phyloP scores from a whole-genome alignment of 306 rosid genomes.

The peach (Prunus persica) region DNA sequence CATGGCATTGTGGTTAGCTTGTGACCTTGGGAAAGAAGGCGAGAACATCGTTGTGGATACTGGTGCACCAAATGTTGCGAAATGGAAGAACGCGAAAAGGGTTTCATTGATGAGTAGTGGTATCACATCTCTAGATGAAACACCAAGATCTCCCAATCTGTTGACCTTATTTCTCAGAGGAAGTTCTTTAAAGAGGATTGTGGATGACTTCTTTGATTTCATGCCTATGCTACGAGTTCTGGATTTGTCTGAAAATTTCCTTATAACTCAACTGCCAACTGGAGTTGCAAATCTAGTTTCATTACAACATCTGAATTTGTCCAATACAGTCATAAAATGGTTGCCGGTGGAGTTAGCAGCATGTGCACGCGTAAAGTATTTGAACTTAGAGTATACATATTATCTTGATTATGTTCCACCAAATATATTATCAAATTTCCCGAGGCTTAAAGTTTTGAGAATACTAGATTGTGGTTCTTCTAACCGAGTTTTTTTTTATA shows the following conservation, averaged over 20 bases:
- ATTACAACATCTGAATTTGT: constrained; percentile 6
- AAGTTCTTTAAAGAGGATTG: background rate
- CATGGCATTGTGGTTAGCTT: background rate
- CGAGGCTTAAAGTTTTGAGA: too few relatives aligned
- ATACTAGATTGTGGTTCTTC: too few relatives aligned
- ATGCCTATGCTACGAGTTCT: background rate
- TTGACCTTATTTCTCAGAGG: background rate
- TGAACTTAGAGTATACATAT: background rate
- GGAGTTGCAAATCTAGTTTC: background rate
- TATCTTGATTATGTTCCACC: too few relatives aligned
- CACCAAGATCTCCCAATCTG: background rate
- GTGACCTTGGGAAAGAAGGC: too few relatives aligned
- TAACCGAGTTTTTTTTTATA: too few relatives aligned
- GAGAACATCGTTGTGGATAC: too few relatives aligned
- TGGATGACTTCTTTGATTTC: background rate
- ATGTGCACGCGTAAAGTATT: background rate
- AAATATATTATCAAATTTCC: too few relatives aligned
- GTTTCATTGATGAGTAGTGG: background rate
- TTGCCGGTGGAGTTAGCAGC: constrained; percentile 5
- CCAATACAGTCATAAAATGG: background rate
- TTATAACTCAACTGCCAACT: background rate
- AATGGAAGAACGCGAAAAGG: background rate
- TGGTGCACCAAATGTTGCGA: background rate
- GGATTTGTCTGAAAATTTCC: background rate
- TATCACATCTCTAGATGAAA: background rate